Conservation (phyloP, 2,329 filamentous ascomycete species). For the Penicillium sp. region DNA sequence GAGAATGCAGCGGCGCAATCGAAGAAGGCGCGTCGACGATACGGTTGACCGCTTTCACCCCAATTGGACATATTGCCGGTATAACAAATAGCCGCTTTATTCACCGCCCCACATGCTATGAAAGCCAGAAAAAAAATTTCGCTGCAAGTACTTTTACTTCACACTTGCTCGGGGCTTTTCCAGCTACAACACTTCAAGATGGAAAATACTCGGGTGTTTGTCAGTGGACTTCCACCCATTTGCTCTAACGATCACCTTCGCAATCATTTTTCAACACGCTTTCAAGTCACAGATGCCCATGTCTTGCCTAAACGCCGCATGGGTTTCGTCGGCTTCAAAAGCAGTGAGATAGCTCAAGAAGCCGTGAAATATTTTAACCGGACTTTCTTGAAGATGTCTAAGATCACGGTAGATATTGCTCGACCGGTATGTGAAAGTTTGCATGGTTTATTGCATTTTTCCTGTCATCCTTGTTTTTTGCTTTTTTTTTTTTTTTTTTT, state of each 20-base stretch:
- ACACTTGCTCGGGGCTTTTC: conserved; percentile 16
- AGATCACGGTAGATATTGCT: conserved; percentile 84
- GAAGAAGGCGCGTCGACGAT: conserved; percentile 10
- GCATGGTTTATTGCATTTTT: conserved; percentile 8
- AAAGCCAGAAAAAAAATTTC: conserved; percentile 31
- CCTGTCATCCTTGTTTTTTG: conserved; percentile 14
- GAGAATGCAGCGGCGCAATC: conserved; percentile 7
- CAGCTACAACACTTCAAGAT: conserved; percentile 46
- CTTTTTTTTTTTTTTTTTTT: conserved; percentile 13
- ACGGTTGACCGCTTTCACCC: conserved; percentile 13
- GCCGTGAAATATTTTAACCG: conserved; percentile 95
- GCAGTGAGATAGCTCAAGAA: conserved; percentile 71
- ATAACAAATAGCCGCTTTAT: conserved; percentile 1
- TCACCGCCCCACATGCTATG: conserved; percentile 38
- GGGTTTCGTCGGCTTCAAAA: conserved; percentile 93
- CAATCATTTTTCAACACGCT: conserved; percentile 80
- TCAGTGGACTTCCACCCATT: conserved; percentile 75
- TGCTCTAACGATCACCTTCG: conserved; percentile 82
- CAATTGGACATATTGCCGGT: conserved; percentile 11
- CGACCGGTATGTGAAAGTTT: conserved; percentile 62
- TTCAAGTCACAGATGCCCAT: conserved; percentile 85
- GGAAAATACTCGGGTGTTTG: conserved; percentile 74
- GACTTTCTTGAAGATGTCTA: conserved; percentile 93
- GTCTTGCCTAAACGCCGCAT: conserved; percentile 86
- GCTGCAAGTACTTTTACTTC: conserved; percentile 10